These are phyloP conservation scores for Solanum chmielewskii DNA, from an alignment of 257 asterid species.

Conservation along the genomic window DNA sequence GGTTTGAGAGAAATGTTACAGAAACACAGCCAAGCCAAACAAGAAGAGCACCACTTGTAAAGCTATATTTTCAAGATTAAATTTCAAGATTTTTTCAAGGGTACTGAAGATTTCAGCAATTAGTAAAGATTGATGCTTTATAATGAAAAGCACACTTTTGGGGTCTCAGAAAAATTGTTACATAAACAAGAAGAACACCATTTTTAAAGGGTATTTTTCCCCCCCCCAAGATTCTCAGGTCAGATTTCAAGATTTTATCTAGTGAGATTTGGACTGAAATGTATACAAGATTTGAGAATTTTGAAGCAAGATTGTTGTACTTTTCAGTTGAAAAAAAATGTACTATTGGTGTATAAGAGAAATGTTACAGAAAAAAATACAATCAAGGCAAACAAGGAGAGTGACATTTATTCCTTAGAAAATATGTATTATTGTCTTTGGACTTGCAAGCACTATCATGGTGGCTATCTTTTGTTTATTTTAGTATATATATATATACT, in stretches of 20 bases:
- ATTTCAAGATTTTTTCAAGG: background rate
- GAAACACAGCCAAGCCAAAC: background rate
- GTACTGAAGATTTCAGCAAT: background rate
- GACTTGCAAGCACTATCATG: background rate
- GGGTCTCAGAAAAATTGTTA: background rate
- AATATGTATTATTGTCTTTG: background rate
- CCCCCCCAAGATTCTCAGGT: background rate
- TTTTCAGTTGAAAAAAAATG: background rate
- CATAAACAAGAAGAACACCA: background rate
- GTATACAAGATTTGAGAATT: background rate
- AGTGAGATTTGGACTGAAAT: background rate
- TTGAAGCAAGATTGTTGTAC: background rate
- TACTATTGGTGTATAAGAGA: background rate
- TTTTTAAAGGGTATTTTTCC: background rate
- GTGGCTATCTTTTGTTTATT: background rate
- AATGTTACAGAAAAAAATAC: background rate
- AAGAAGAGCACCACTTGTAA: background rate
- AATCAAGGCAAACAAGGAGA: background rate
- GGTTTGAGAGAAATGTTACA: background rate
- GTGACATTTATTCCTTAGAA: background rate
- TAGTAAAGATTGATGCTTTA: background rate
- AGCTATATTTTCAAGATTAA: background rate
- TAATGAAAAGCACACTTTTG: background rate
- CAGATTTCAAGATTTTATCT: background rate
- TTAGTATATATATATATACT: background rate